phyloP scores from a whole-genome alignment of 2,329 filamentous ascomycete genomes.

The Monilinia laxa region DNA sequence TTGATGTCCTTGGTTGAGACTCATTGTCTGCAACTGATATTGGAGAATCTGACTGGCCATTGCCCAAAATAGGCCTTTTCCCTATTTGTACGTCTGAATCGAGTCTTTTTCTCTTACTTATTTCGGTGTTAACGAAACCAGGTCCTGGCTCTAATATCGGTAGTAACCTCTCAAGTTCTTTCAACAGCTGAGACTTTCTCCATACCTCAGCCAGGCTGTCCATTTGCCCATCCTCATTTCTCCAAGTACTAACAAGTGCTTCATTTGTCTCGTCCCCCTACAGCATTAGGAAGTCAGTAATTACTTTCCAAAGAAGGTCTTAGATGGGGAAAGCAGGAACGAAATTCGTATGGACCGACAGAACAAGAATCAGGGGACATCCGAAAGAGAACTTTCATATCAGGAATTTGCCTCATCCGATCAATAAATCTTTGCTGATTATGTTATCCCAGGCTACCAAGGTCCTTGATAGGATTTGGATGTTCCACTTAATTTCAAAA shows the following conservation, averaged over 20 bases:
- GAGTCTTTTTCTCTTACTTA: conserved; percentile 34
- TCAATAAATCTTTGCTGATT: no score
- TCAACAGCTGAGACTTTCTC: conserved; percentile 39
- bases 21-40: conserved; percentile 4
- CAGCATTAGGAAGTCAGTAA: conserved; percentile 1
- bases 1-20: not conserved
- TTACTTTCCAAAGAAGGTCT: not conserved
- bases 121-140: conserved; percentile 24
- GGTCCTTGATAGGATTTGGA: no score
- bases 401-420: no score
- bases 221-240: conserved; percentile 33
- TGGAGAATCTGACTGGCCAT: conserved; percentile 11
- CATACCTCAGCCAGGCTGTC: conserved; percentile 38
- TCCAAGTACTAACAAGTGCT: conserved; percentile 36
- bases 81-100: conserved; percentile 30
- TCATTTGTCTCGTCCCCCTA: conserved; percentile 42
- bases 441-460: no score
- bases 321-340: no score
- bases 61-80: conserved; percentile 23
- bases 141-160: conserved; percentile 34
- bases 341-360: no score
- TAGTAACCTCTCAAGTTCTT: conserved; percentile 38
- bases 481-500: no score
- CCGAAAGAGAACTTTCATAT: no score
- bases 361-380: no score